These are phyloP conservation scores for Xerocomellus chrysenteron DNA, from an alignment of 768 basidiomycete genomes.

Conservation along the genomic window DNA sequence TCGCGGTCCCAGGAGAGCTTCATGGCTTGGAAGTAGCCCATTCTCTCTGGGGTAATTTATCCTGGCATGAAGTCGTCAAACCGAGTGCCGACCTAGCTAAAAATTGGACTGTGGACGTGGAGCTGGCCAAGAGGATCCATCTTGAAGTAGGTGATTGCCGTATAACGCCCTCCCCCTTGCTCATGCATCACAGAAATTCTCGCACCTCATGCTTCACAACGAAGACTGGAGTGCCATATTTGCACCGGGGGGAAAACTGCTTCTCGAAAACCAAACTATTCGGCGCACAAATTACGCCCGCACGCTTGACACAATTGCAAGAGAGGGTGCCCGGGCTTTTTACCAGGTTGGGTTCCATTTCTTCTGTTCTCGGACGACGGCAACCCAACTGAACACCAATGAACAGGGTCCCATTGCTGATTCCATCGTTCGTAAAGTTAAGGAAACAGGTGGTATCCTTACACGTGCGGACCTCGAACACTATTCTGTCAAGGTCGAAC, in stretches of 20 bases:
- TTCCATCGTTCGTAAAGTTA: constrained; percentile 69
- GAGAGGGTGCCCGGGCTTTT: constrained; percentile 76
- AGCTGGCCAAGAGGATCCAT: constrained; percentile 58
- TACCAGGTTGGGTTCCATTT: constrained; percentile 55
- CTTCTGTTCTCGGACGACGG: constrained; percentile 6
- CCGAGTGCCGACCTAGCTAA: constrained; percentile 73
- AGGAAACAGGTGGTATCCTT: constrained; percentile 75
- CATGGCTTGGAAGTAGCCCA: constrained; percentile 85
- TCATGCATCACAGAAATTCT: constrained; percentile 37
- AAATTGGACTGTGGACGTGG: constrained; percentile 77
- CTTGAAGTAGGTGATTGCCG: constrained; percentile 52
- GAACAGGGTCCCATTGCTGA: constrained; percentile 78
- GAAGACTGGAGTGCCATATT: constrained; percentile 84
- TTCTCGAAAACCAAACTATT: constrained; percentile 75
- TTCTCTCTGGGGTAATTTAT: constrained; percentile 73
- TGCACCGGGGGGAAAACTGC: constrained; percentile 68
- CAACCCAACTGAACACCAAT: constrained; percentile 14
- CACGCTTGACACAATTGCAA: constrained; percentile 73
- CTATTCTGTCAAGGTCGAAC: constrained; percentile 68
- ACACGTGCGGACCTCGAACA: constrained; percentile 68
- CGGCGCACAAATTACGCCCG: constrained; percentile 70
- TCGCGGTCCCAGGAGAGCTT: constrained; percentile 92
- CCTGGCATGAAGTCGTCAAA: constrained; percentile 76
- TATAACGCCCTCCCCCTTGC: neutral
- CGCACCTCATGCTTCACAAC: constrained; percentile 58